Evolutionary conservation across 768 basidiomycete species (phyloP).

Genomic region (Tulasnella sp.): DNA sequence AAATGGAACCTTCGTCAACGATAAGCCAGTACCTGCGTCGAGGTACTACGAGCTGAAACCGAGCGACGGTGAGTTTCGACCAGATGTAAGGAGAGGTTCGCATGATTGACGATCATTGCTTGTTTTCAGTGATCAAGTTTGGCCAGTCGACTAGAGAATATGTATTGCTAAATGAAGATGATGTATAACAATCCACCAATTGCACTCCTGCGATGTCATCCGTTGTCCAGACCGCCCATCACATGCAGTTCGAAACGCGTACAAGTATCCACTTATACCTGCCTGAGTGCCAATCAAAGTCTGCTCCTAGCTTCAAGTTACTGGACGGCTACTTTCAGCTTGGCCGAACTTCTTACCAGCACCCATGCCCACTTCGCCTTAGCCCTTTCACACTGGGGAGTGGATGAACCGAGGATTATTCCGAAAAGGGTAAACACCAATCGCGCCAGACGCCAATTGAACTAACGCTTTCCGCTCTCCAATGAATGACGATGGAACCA

Average conservation of each 20-base stretch:
- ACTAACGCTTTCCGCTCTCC: too few relatives aligned
- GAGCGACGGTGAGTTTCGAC: constrained; percentile 61
- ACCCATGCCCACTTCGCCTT: too few relatives aligned
- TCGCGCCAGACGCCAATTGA: too few relatives aligned
- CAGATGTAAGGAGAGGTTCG: constrained; percentile 13
- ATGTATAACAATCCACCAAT: background rate
- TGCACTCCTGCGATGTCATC: background rate
- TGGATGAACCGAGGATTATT: too few relatives aligned
- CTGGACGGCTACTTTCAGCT: too few relatives aligned
- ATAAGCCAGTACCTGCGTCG: constrained; percentile 73
- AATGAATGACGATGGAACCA: background rate
- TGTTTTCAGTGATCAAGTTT: constrained; percentile 72
- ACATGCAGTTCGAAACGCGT: background rate
- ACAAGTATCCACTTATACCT: background rate
- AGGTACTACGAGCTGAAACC: constrained; percentile 81
- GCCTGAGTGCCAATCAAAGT: too few relatives aligned
- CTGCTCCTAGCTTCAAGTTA: too few relatives aligned
- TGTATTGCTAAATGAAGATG: constrained; percentile 77
- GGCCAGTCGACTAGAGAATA: constrained; percentile 78
- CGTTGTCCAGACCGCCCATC: background rate
- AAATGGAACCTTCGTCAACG: constrained; percentile 91
- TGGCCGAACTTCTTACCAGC: too few relatives aligned
- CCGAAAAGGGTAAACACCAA: too few relatives aligned
- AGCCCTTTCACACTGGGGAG: too few relatives aligned
- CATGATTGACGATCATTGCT: constrained; percentile 22